A percentile compares a stretch with the other conserved stretches of the same genome.
Evolutionary conservation across 2,329 filamentous ascomycete genomes (phyloP).

Genomic region (Rasamsonia emersonii): DNA sequence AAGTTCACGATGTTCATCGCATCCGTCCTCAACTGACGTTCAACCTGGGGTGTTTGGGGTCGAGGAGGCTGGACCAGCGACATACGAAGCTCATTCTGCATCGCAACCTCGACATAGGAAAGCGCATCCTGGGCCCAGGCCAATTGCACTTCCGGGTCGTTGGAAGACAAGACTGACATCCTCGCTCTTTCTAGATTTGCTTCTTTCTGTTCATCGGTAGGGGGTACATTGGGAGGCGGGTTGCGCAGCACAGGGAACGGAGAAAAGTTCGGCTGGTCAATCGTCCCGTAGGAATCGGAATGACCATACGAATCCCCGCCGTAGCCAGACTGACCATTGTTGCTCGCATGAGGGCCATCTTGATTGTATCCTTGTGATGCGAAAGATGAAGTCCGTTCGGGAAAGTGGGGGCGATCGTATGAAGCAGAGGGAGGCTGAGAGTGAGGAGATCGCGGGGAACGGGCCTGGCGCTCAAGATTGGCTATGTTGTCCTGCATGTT

Average conservation of each 20-base stretch:
- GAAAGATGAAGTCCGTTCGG: constrained; percentile 29
- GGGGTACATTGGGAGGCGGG: constrained; percentile 77
- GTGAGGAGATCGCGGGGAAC: constrained; percentile 35
- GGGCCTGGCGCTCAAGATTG: constrained; percentile 75
- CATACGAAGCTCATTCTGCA: constrained; percentile 66
- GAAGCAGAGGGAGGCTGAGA: constrained; percentile 20
- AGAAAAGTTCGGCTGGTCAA: constrained; percentile 69
- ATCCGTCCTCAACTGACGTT: constrained; percentile 80
- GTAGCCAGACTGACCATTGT: constrained; percentile 16
- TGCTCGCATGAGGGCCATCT: constrained; percentile 1
- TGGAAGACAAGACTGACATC: constrained; percentile 76
- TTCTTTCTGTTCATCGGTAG: constrained; percentile 90
- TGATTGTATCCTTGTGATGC: constrained; percentile 18
- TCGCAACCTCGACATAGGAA: constrained; percentile 75
- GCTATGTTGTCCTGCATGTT: constrained; percentile 95
- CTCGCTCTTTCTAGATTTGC: constrained; percentile 78
- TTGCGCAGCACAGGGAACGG: constrained; percentile 79
- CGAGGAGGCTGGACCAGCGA: constrained; percentile 51
- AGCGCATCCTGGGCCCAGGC: constrained; percentile 93
- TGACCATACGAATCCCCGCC: constrained; percentile 41
- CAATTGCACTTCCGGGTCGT: constrained; percentile 92
- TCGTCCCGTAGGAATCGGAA: constrained; percentile 39
- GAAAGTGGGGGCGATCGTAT: constrained; percentile 25
- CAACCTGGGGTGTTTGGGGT: constrained; percentile 71
- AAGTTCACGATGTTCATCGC: constrained; percentile 88